Percentiles rank a stretch among this genome's conserved stretches.
phyloP scores from a whole-genome alignment of 179 eudicot genomes.

The Camellia oleifera region DNA sequence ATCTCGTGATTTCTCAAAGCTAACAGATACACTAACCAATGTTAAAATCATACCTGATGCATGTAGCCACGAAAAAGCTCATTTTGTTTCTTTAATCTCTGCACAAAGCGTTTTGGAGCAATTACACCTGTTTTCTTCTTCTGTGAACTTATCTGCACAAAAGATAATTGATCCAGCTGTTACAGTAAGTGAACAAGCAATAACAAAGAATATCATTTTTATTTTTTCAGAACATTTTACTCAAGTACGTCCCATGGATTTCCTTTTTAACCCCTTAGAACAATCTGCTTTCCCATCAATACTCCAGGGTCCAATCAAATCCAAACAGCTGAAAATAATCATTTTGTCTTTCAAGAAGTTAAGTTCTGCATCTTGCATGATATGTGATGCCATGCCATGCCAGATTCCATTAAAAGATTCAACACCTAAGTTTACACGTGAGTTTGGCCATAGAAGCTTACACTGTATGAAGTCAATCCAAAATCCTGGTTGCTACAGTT shows the following conservation, averaged over 20 bases:
- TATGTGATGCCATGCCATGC: neutral
- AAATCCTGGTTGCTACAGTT: neutral
- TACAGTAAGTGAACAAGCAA: neutral
- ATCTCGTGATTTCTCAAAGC: neutral
- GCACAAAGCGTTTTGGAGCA: conserved; percentile 90
- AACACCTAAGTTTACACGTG: neutral
- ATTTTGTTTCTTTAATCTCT: conserved; percentile 76
- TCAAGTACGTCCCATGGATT: neutral
- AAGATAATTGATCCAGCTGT: neutral
- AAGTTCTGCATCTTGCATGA: neutral
- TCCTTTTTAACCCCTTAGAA: neutral
- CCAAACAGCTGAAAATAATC: neutral
- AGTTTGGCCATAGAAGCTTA: neutral
- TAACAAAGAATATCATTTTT: neutral
- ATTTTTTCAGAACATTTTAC: neutral
- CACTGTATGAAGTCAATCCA: neutral
- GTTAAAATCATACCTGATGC: conserved; percentile 63
- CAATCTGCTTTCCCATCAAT: neutral
- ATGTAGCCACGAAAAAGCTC: conserved; percentile 80
- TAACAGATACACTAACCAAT: neutral
- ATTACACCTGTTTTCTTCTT: conserved; percentile 93
- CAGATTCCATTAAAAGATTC: neutral
- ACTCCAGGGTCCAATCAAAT: neutral
- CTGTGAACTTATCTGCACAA: conserved; percentile 68
- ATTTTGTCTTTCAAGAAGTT: neutral